Conservation (phyloP, 805 yeast genomes). For the Ogataea philodendri region DNA sequence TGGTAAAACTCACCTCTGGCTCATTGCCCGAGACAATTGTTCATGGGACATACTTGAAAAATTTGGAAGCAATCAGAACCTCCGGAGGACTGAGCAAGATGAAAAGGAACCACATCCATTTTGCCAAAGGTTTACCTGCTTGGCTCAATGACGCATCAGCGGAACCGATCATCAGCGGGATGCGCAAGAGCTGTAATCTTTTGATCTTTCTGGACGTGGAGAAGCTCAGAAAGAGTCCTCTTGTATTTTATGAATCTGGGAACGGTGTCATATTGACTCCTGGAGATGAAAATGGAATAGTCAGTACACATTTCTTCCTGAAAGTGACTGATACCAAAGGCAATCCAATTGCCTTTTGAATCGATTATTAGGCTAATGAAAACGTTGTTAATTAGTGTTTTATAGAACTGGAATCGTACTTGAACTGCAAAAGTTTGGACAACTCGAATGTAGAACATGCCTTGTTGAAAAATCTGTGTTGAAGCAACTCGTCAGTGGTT, state of each 20-base stretch:
- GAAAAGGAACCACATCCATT: slow-evolving; percentile 83
- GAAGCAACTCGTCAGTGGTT: slow-evolving; percentile 79
- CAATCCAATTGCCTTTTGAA: too few species aligned
- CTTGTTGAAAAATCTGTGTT: slow-evolving; percentile 67
- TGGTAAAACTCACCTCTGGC: slow-evolving; percentile 17
- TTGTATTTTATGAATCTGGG: slow-evolving; percentile 56
- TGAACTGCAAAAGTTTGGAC: slow-evolving; percentile 49
- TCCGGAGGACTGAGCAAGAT: slow-evolving; percentile 61
- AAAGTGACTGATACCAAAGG: slow-evolving; percentile 24
- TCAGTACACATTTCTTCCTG: slow-evolving; percentile 44
- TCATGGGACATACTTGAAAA: slow-evolving; percentile 72
- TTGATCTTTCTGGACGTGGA: slow-evolving; percentile 61
- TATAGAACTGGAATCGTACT: slow-evolving; percentile 16
- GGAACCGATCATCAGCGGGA: slow-evolving; percentile 61
- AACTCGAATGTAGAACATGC: slow-evolving; percentile 61
- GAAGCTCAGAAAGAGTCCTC: slow-evolving; percentile 43
- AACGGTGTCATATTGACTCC: slow-evolving; percentile 74
- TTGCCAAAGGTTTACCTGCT: slow-evolving; percentile 59
- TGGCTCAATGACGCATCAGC: slow-evolving; percentile 10
- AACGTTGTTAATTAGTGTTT: slow-evolving; percentile 8
- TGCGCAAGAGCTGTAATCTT: slow-evolving; percentile 57
- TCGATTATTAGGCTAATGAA: slow-evolving; percentile 4
- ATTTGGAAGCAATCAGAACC: slow-evolving; percentile 46
- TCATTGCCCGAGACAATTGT: slow-evolving; percentile 55
- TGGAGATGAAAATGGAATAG: slow-evolving; percentile 56